Conservation (phyloP, 805 yeast genomes). For the Saturnispora besseyi region DNA sequence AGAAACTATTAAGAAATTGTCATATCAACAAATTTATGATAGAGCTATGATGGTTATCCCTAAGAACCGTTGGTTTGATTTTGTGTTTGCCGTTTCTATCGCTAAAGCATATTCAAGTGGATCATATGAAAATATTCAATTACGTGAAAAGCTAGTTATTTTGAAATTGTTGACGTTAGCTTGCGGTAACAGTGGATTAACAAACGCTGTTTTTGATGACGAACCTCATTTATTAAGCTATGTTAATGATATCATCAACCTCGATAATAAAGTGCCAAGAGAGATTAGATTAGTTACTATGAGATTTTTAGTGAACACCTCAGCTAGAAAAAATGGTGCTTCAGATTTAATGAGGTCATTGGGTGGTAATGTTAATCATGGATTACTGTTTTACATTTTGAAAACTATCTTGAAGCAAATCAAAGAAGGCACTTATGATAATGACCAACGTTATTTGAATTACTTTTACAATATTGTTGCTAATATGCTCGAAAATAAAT, state of each 20-base stretch:
- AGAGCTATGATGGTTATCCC: slow-evolving; percentile 53
- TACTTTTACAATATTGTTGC: slow-evolving; percentile 54
- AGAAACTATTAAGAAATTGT: slow-evolving; percentile 44
- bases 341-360: slow-evolving; percentile 67
- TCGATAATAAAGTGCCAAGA: slow-evolving; percentile 46
- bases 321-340: slow-evolving; percentile 61
- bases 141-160: slow-evolving; percentile 52
- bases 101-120: slow-evolving; percentile 64
- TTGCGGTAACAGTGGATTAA: slow-evolving; percentile 49
- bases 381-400: slow-evolving; percentile 63
- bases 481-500: slow-evolving; percentile 47
- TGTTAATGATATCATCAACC: slow-evolving; percentile 63
- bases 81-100: slow-evolving; percentile 48
- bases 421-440: slow-evolving; percentile 24
- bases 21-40: slow-evolving; percentile 56
- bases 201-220: slow-evolving; percentile 57
- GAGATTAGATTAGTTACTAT: slow-evolving; percentile 52
- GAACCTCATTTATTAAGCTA: slow-evolving; percentile 65
- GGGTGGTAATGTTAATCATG: slow-evolving; percentile 85
- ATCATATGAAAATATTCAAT: slow-evolving; percentile 41
- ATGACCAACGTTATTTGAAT: slow-evolving; percentile 22
- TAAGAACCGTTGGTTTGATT: slow-evolving; percentile 51
- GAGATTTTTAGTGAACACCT: slow-evolving; percentile 59
- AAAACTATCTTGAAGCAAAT: slow-evolving; percentile 50
- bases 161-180: slow-evolving; percentile 63